Evolutionary conservation across 2,329 filamentous ascomycete species (phyloP).

Genomic region (Coniochaeta sp.): DNA sequence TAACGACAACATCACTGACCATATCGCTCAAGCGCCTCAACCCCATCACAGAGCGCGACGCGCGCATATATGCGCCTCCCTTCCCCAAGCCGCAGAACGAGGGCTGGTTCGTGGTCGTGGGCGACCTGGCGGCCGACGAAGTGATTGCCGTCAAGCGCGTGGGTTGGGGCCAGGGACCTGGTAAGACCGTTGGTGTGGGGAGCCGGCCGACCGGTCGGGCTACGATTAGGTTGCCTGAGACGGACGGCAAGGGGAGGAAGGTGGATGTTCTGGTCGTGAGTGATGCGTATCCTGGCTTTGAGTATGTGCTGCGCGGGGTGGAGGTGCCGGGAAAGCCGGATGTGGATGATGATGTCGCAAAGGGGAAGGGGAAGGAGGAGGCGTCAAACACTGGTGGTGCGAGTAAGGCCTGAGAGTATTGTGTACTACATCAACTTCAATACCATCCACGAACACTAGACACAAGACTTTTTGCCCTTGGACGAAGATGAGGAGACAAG

Average conservation of each 20-base stretch:
- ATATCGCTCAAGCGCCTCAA: conserved; percentile 63
- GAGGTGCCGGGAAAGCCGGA: conserved; percentile 42
- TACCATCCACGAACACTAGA: no score
- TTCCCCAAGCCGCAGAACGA: conserved; percentile 95
- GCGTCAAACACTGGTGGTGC: not conserved
- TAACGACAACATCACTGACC: conserved; percentile 56
- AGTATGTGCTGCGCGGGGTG: conserved; percentile 39
- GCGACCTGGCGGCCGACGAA: conserved; percentile 60
- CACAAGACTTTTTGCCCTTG: no score
- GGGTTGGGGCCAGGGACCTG: conserved; percentile 50
- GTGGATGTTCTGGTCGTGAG: conserved; percentile 73
- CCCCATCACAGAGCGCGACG: conserved; percentile 53
- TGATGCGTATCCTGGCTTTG: conserved; percentile 79
- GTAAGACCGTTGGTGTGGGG: conserved; percentile 27
- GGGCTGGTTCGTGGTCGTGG: conserved; percentile 81
- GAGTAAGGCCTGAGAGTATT: not conserved
- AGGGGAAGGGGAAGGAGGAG: conserved; percentile 14
- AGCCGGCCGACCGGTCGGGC: conserved; percentile 45
- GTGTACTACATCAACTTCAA: no score
- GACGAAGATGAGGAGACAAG: no score
- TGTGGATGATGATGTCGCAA: conserved; percentile 38
- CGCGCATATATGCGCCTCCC: conserved; percentile 73
- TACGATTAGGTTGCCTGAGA: conserved; percentile 52
- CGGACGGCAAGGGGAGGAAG: conserved; percentile 41
- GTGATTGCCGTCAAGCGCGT: conserved; percentile 81